These are phyloP conservation scores for Fraxinus albicans DNA, from an alignment of 305 asterid species.

Conservation along the genomic window DNA sequence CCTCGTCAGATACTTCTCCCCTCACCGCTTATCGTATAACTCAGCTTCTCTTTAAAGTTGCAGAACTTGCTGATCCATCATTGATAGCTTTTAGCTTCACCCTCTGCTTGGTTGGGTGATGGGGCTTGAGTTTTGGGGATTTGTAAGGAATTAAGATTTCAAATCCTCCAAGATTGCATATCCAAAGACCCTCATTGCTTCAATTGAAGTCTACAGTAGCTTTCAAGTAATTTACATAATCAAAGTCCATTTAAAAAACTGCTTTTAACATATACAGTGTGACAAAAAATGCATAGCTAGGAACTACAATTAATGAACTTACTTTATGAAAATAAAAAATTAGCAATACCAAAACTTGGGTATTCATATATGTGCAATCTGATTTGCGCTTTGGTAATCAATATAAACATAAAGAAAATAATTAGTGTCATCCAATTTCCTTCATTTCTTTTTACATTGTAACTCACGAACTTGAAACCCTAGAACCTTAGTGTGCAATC, in stretches of 20 bases:
- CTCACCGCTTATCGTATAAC: conserved; percentile 64
- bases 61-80: conserved; percentile 85
- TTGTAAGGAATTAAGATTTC: neutral
- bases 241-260: neutral
- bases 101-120: no score
- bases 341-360: no score
- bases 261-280: neutral
- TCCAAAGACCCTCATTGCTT: neutral
- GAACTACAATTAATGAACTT: neutral
- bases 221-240: neutral
- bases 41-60: conserved; percentile 63
- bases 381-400: no score
- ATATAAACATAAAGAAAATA: no score
- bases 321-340: neutral
- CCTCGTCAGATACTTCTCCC: conserved; percentile 87
- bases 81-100: conserved; percentile 65
- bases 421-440: no score
- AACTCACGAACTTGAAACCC: no score
- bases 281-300: neutral
- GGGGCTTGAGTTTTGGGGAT: no score
- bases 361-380: no score
- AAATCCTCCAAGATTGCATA: neutral
- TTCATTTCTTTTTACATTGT: no score
- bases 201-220: neutral
- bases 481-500: neutral